Evolutionary conservation across 495 filamentous ascomycete genomes (phyloP).

Genomic region (Penicillium maclennaniae): DNA sequence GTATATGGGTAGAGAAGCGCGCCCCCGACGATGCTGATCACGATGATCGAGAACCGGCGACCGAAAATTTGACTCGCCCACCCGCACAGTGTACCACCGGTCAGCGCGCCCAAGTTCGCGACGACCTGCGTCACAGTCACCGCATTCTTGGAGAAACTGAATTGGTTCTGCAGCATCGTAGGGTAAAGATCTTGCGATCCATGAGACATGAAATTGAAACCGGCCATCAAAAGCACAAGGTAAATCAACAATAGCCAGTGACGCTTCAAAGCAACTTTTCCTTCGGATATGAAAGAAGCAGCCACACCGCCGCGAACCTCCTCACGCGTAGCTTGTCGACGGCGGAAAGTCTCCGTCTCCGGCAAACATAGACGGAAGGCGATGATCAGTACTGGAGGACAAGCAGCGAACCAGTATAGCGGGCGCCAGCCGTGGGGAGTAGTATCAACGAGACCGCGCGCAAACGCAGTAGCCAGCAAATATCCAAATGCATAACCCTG

Average conservation of each 20-base stretch:
- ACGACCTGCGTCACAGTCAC: conserved; percentile 84
- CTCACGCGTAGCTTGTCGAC: conserved; percentile 58
- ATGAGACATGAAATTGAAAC: conserved; percentile 93
- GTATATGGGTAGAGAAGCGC: conserved; percentile 80
- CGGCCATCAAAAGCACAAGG: conserved; percentile 80
- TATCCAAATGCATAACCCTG: conserved; percentile 91
- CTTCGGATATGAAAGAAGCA: conserved; percentile 67
- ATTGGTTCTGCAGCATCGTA: conserved; percentile 76
- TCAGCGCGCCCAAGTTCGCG: conserved; percentile 77
- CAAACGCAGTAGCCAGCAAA: conserved; percentile 73
- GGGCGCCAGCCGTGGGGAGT: conserved; percentile 75
- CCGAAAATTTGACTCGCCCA: conserved; percentile 80
- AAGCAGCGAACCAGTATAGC: conserved; percentile 82
- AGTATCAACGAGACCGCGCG: conserved; percentile 66
- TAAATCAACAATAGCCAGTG: conserved; percentile 81
- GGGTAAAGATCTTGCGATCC: conserved; percentile 91
- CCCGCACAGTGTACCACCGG: conserved; percentile 71
- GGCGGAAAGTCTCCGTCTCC: conserved; percentile 66
- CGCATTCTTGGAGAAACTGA: conserved; percentile 62
- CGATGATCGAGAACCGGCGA: conserved; percentile 74
- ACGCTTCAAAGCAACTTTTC: conserved; percentile 67
- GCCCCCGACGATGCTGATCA: conserved; percentile 71
- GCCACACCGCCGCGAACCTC: conserved; percentile 41
- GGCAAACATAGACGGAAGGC: conserved; percentile 70
- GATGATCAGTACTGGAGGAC: conserved; percentile 78